These are phyloP conservation scores for Pulchroboletus neoregius DNA, from an alignment of 1,284 basidiomycete genomes.

Conservation along the genomic window DNA sequence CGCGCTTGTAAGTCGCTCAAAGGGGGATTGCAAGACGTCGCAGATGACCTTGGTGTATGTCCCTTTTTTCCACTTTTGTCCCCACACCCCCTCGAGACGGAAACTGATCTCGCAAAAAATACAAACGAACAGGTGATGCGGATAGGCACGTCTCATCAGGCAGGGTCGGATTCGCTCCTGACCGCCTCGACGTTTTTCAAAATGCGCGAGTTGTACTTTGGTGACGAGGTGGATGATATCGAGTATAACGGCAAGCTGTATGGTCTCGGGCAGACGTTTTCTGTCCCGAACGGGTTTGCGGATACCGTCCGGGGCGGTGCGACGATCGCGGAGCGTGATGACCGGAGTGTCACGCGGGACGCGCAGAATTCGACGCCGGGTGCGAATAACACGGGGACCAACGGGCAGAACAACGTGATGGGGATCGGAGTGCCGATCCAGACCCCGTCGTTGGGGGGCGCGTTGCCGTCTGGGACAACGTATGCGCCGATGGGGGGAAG, in stretches of 20 bases:
- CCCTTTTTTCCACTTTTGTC: conserved; percentile 7
- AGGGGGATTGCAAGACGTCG: conserved; percentile 94
- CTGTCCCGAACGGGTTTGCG: conserved; percentile 56
- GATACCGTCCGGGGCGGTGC: conserved; percentile 65
- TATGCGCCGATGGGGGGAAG: conserved; percentile 58
- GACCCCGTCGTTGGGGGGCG: conserved; percentile 33
- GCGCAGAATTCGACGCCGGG: conserved; percentile 55
- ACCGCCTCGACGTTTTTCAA: conserved; percentile 96
- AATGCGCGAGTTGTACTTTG: conserved; percentile 89
- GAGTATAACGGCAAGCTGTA: conserved; percentile 77
- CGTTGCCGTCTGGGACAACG: conserved; percentile 44
- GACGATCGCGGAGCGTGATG: conserved; percentile 75
- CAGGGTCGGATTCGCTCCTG: conserved; percentile 92
- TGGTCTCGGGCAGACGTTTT: conserved; percentile 73
- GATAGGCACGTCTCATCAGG: conserved; percentile 92
- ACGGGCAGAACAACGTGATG: conserved; percentile 33
- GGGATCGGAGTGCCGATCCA: conserved; percentile 37
- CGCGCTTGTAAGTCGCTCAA: conserved; percentile 84
- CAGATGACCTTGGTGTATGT: conserved; percentile 82
- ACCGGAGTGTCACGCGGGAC: conserved; percentile 54
- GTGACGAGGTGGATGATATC: conserved; percentile 76
- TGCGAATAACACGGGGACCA: conserved; percentile 29
- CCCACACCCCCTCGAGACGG: neutral
- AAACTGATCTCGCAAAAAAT: conserved; percentile 2
- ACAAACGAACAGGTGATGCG: conserved; percentile 62